Evolutionary conservation across 1,284 basidiomycete genomes (phyloP), one percentile per base, ranked within the genome.

Genomic region (Naganishia cerealis): DNA sequence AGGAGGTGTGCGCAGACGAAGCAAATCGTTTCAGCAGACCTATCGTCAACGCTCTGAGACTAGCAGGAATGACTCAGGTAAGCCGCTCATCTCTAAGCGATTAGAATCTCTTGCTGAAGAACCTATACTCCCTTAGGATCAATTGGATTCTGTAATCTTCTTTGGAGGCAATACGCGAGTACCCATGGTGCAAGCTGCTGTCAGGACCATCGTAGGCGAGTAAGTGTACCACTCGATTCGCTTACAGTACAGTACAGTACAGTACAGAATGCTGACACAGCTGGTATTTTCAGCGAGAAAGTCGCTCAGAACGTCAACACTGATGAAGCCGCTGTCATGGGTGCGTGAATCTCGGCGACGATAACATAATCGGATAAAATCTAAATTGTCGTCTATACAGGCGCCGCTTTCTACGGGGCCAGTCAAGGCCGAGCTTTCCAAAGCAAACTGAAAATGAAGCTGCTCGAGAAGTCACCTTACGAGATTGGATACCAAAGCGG

Each of bases 241-340:
- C 26, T 9, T 16, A 13, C 9, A 21, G 10, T 43, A 18, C 24
- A 18, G 29, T 43, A 18, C 24, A 18, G 29, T 16, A 13, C 9
- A 21, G 10, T 43, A 18, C 24, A 18, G 29, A 16, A 21, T 16
- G 39, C 13, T 42, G 6, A 43, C 38, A 21, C 7, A 12, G 6
- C 33, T 59, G 43, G 9, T 43, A 29, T 48, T 12, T n/a, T 2
- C 71, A 89, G 87, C 56, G 85, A 87, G 67, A 90, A 90, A 77
- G 90, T 96, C 71, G 91, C 93, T 8, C 85, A 90, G 75, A 97
- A 97, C 74, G 92, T 99, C 66, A 99, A 99, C 77, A 90, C 95
- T 0, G 96, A 99, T 78, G 95, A 99, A 83, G 92, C 94, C 0
- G 90, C 91, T 13, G 95, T 97, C 16, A 87, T 99, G 63, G 94